phyloP scores from a whole-genome alignment of 1,284 basidiomycete genomes.

The Papiliotrema flavescens region DNA sequence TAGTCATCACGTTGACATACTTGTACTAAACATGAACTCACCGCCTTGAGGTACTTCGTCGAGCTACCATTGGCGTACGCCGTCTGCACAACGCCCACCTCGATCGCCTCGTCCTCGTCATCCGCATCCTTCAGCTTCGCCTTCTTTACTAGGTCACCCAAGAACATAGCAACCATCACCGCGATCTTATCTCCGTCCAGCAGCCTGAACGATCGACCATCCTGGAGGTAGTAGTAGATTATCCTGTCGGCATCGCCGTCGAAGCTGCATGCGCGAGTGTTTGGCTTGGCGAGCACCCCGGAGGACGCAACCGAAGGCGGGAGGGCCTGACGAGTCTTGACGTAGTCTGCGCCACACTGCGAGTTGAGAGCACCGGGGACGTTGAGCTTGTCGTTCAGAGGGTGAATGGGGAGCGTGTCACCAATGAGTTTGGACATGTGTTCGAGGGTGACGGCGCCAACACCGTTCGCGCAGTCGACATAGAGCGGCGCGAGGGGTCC shows the following conservation, averaged over 20 bases:
- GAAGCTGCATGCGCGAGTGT: slow-evolving; percentile 82
- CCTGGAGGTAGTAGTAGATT: slow-evolving; percentile 84
- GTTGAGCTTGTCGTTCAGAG: slow-evolving; percentile 65
- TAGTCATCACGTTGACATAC: neutral
- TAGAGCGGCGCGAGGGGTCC: slow-evolving; percentile 59
- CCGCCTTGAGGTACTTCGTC: slow-evolving; percentile 73
- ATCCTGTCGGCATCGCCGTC: slow-evolving; percentile 98
- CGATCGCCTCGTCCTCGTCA: slow-evolving; percentile 50
- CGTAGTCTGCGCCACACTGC: slow-evolving; percentile 91
- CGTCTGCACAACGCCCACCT: slow-evolving; percentile 94
- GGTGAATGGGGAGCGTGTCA: slow-evolving; percentile 40
- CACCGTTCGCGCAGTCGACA: slow-evolving; percentile 97
- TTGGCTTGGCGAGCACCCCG: slow-evolving; percentile 59
- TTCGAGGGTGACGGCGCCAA: slow-evolving; percentile 72
- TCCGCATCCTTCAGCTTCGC: slow-evolving; percentile 58
- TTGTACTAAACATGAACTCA: slow-evolving; percentile 59
- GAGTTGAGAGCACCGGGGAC: slow-evolving; percentile 76
- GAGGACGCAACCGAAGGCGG: slow-evolving; percentile 55
- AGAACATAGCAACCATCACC: slow-evolving; percentile 85
- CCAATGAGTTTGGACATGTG: slow-evolving; percentile 54
- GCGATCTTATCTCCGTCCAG: slow-evolving; percentile 99
- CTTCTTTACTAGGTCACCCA: slow-evolving; percentile 81
- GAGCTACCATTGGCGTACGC: slow-evolving; percentile 98
- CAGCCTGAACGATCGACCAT: slow-evolving; percentile 70
- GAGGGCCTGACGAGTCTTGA: slow-evolving; percentile 85